Evolutionary conservation across 352 stramenopile species (phyloP), one percentile per base, ranked within the genome.

Genomic region (Phytophthora foliorum): DNA sequence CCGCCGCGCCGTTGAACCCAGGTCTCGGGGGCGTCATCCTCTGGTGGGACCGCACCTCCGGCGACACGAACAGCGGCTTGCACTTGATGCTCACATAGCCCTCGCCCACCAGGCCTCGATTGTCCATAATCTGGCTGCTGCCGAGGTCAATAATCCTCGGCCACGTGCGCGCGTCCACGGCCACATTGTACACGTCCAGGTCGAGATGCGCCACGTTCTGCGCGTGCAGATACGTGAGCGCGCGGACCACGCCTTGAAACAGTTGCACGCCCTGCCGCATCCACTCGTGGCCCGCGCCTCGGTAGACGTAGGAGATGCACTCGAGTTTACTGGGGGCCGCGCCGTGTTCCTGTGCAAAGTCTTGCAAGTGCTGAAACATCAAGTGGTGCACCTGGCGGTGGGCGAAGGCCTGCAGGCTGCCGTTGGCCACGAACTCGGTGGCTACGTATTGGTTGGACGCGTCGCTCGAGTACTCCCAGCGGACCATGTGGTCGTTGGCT

Each of bases 131-230:
- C 66, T 93, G 88, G 54, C 73, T 86, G 67, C 86, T 94, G 29
- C 88, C 88, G 7, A 94, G 67, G 57, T 96, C 88, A 52, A 96
- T 92, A 59, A 95, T 88, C 42, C 88, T 87, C 21, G 86, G 72
- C 42, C 71, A 64, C 21, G 63, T 53, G 16, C 77, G 63, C 57
- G 72, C 77, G 68, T 94, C 88, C 44, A 96, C 82, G 17, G 86
- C 86, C 25, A 96, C 77, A 62, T 96, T 96, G 74, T 94, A 96
- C 48, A 94, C 88, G 69, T 96, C 88, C 9, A 96, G 57, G 67
- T 96, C 88, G 38, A 94, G 59, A 62, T 96, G 88, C 24, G 85
- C 86, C 19, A 96, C 85, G 51, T 72, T 80, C 66, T 94, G 82
- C 11, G 86, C 85, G 50, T 96, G 88, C 19, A 96, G 41, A 68